Percentiles rank a stretch among this genome's conserved stretches.
phyloP scores from a whole-genome alignment of 176 grass and related monocot genomes.

The Themeda triandra region DNA sequence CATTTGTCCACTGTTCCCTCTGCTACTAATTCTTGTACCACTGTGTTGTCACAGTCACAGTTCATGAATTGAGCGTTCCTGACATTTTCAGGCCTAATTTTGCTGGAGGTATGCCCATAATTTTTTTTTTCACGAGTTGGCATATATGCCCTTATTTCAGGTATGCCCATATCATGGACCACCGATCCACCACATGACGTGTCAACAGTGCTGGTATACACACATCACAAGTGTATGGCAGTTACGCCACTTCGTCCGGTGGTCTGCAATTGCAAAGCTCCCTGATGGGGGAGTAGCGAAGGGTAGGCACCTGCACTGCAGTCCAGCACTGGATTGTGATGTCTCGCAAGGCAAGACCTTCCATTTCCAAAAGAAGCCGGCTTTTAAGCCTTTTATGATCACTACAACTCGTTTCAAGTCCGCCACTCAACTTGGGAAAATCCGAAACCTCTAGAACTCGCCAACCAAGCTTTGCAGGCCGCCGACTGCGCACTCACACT shows the following conservation, averaged over 20 bases:
- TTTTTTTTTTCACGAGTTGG: too few species aligned
- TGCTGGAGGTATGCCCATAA: constrained; percentile 12
- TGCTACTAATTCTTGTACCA: background rate
- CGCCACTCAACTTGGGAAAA: constrained; percentile 29
- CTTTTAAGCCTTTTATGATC: background rate
- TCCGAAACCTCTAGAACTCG: background rate
- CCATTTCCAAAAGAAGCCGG: background rate
- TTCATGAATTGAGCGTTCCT: background rate
- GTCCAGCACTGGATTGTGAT: constrained; percentile 16
- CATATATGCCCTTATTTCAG: too few species aligned
- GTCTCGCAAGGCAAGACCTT: background rate
- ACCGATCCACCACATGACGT: background rate
- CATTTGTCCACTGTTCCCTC: background rate
- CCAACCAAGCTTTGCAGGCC: background rate
- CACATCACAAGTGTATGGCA: background rate
- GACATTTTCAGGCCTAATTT: background rate
- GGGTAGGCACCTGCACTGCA: background rate
- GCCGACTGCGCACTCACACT: background rate
- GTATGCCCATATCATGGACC: background rate
- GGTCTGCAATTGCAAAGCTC: background rate
- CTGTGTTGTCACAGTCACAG: background rate
- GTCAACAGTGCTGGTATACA: background rate
- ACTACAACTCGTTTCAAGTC: constrained; percentile 3
- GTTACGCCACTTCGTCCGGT: constrained; percentile 6
- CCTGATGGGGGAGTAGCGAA: background rate